These are phyloP conservation scores for Hymenoscyphus scutula DNA, from an alignment of 2,329 filamentous ascomycete genomes.

Conservation along the genomic window DNA sequence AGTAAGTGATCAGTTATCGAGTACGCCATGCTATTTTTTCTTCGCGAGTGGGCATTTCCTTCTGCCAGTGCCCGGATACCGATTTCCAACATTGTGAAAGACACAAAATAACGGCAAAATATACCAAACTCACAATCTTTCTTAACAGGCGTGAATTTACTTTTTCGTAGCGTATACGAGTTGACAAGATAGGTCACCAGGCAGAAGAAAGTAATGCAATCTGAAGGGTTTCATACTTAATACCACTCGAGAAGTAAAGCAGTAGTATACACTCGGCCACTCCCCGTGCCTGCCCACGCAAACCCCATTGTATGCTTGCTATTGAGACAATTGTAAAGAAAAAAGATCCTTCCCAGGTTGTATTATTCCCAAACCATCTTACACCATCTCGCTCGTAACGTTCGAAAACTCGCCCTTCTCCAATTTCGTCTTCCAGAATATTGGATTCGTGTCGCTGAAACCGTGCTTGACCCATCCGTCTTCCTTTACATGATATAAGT, in stretches of 20 bases:
- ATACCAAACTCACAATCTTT: background rate
- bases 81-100: no score
- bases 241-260: constrained; percentile 27
- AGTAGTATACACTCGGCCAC: constrained; percentile 33
- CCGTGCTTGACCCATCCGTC: constrained; percentile 98
- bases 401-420: constrained; percentile 91
- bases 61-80: no score
- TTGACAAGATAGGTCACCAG: background rate
- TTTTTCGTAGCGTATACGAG: background rate
- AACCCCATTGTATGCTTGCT: constrained; percentile 29
- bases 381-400: constrained; percentile 37
- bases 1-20: no score
- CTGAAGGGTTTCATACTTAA: constrained; percentile 15
- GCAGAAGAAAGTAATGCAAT: background rate
- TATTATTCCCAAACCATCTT: constrained; percentile 19
- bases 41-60: no score
- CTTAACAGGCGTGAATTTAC: no score
- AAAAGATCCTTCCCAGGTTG: constrained; percentile 13
- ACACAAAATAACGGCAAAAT: background rate
- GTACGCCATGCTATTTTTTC: no score
- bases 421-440: constrained; percentile 99
- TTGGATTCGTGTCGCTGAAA: constrained; percentile 96
- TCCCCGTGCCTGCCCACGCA: constrained; percentile 21
- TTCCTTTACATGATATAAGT: constrained; percentile 98
- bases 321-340: constrained; percentile 34